These are phyloP conservation scores for Colletotrichum sp. DNA, from an alignment of 2,329 filamentous ascomycete species.

Conservation along the genomic window DNA sequence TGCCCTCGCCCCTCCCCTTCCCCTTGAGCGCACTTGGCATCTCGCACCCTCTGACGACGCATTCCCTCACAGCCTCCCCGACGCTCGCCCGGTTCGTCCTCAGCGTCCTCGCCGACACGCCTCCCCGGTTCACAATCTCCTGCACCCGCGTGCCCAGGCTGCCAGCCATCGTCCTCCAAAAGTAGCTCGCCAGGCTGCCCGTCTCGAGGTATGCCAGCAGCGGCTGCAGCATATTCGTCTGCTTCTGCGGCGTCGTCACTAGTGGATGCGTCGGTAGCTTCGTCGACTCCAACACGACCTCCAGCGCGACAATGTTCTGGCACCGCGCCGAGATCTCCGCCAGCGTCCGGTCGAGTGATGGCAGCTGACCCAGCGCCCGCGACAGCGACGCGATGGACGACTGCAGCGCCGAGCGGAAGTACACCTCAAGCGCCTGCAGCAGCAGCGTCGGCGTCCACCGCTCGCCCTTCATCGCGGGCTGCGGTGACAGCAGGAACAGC, in stretches of 20 bases:
- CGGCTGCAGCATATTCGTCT: conserved; percentile 68
- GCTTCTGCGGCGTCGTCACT: conserved; percentile 44
- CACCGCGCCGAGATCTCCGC: conserved; percentile 83
- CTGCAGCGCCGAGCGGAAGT: conserved; percentile 81
- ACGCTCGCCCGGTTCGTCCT: conserved; percentile 77
- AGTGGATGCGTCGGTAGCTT: conserved; percentile 74
- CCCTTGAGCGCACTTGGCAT: conserved; percentile 63
- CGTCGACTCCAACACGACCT: conserved; percentile 74
- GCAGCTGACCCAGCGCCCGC: conserved; percentile 78
- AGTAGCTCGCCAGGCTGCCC: conserved; percentile 84
- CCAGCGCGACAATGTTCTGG: conserved; percentile 89
- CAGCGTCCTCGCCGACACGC: conserved; percentile 82
- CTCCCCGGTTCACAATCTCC: conserved; percentile 83
- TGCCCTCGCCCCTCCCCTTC: conserved; percentile 46
- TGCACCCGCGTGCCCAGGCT: conserved; percentile 78
- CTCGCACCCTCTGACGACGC: conserved; percentile 79
- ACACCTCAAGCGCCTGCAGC: conserved; percentile 77
- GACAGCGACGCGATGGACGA: conserved; percentile 77
- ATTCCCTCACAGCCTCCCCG: conserved; percentile 78
- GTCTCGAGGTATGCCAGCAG: conserved; percentile 84
- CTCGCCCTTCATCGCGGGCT: conserved; percentile 55
- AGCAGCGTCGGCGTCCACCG: conserved; percentile 73
- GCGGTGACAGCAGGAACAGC: conserved; percentile 82
- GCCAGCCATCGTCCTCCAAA: conserved; percentile 88
- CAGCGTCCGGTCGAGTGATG: conserved; percentile 81